Conservation (phyloP, 208 protist species). For the Trypanosoma avium region DNA sequence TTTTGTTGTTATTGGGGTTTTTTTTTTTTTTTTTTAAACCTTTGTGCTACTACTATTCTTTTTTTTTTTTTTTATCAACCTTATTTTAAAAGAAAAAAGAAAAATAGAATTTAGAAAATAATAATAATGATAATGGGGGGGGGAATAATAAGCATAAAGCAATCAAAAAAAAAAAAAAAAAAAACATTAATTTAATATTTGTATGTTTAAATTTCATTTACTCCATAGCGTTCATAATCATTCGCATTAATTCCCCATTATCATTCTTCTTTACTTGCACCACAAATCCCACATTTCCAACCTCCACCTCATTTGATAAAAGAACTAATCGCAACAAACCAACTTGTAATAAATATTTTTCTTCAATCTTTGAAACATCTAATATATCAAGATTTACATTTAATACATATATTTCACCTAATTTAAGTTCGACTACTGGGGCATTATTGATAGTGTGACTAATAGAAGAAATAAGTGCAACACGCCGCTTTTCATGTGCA, state of each 20-base stretch:
- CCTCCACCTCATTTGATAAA: neutral
- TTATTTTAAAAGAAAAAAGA: neutral
- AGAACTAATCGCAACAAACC: conserved; percentile 40
- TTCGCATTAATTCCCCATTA: conserved; percentile 16
- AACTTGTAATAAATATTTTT: conserved; percentile 64
- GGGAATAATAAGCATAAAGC: neutral
- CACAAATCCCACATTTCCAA: conserved; percentile 15
- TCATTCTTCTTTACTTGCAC: conserved; percentile 27
- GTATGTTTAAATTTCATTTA: conserved; percentile 1
- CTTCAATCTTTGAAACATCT: conserved; percentile 24
- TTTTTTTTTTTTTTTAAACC: too few species aligned
- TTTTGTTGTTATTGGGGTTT: too few species aligned
- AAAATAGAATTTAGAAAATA: neutral
- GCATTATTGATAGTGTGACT: conserved; percentile 3
- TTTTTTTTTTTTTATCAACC: neutral
- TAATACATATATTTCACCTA: conserved; percentile 17
- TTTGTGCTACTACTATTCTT: neutral
- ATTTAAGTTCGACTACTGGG: neutral
- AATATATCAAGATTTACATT: conserved; percentile 24
- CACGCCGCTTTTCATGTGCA: conserved; percentile 26
- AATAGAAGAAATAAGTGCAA: conserved; percentile 6
- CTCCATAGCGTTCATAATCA: conserved; percentile 23
- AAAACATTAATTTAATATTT: neutral
- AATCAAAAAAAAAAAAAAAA: neutral
- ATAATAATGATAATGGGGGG: neutral